A percentile compares a stretch with the other conserved stretches of the same genome.
phyloP scores from a whole-genome alignment of 2,329 filamentous ascomycete species.

The Biscogniauxia mediterranea region DNA sequence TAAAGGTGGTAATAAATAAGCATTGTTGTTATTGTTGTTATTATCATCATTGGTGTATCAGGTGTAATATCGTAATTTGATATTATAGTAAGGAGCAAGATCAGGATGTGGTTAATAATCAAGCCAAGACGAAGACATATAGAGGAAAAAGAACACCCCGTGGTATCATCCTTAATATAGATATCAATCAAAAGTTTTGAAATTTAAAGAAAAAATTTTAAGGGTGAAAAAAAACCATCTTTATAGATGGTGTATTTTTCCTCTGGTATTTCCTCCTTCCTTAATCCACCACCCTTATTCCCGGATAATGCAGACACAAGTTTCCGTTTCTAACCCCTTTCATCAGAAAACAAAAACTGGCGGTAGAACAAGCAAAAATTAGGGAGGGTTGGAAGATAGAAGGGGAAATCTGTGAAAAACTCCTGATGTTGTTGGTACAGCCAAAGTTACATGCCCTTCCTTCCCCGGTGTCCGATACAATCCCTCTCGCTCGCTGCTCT shows the following conservation, averaged over 20 bases:
- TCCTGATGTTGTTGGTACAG: conserved; percentile 3
- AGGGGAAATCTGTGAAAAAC: background rate
- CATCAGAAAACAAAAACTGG: too few relatives aligned
- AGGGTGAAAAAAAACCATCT: background rate
- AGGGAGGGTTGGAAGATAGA: background rate
- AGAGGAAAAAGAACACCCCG: background rate
- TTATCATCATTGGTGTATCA: too few relatives aligned
- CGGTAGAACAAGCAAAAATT: too few relatives aligned
- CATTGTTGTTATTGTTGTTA: too few relatives aligned
- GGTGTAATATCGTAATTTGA: too few relatives aligned
- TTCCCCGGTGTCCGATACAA: background rate
- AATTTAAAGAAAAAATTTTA: background rate
- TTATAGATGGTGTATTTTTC: background rate
- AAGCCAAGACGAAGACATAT: background rate
- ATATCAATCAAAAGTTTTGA: too few relatives aligned
- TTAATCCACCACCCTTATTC: background rate
- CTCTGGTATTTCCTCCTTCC: too few relatives aligned
- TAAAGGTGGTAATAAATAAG: conserved; percentile 21
- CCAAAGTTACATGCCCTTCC: conserved; percentile 2
- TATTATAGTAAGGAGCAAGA: too few relatives aligned
- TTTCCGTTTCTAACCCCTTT: too few relatives aligned
- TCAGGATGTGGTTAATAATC: background rate
- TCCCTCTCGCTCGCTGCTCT: conserved; percentile 6
- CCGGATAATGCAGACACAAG: too few relatives aligned
- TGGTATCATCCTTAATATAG: background rate